These are phyloP conservation scores for Fusarium haematococcum DNA, from an alignment of 2,329 filamentous ascomycete genomes.

Conservation along the genomic window DNA sequence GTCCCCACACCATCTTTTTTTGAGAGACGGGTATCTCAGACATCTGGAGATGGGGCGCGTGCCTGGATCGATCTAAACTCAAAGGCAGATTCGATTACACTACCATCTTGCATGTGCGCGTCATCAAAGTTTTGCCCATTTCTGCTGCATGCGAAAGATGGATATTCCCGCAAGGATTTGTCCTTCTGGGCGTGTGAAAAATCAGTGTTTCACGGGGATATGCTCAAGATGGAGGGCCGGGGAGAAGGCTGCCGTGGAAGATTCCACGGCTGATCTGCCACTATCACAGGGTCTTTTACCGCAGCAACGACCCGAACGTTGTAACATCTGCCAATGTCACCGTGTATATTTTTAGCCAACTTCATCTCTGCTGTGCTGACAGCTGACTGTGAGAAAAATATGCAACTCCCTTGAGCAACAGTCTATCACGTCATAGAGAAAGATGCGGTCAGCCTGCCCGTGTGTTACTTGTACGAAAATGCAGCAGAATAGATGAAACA, in stretches of 20 bases:
- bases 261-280: constrained; percentile 6
- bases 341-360: not conserved
- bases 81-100: constrained; percentile 29
- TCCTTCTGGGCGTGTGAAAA: not conserved
- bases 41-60: constrained; percentile 19
- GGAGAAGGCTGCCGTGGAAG: not conserved
- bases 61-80: constrained; percentile 31
- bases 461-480: not conserved
- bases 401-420: not conserved
- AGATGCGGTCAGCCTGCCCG: not conserved
- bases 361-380: not conserved
- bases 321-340: not conserved
- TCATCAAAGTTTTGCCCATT: constrained; percentile 28
- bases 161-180: too few relatives aligned
- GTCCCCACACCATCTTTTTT: not conserved
- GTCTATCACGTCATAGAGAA: constrained; percentile 34
- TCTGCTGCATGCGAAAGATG: not conserved
- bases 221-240: not conserved
- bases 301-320: not conserved
- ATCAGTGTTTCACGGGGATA: not conserved
- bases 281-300: not conserved
- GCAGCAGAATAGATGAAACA: not conserved
- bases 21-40: constrained; percentile 21
- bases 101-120: constrained; percentile 37
- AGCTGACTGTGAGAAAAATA: not conserved